Conservation (phyloP, 768 basidiomycete genomes). For the Cystofilobasidium macerans region DNA sequence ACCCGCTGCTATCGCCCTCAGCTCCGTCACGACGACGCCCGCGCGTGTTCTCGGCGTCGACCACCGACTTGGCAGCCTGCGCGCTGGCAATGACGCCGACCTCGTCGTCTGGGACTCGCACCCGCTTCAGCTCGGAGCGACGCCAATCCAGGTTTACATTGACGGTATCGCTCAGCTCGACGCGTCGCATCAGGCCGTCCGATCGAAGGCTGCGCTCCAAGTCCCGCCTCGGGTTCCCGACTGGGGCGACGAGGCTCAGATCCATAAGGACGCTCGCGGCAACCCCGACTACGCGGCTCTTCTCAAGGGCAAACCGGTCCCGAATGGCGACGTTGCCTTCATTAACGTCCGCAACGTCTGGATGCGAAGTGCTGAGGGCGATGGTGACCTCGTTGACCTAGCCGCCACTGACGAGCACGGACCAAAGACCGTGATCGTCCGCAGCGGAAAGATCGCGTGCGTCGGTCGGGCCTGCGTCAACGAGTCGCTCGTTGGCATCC, state of each 20-base stretch:
- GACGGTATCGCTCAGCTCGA: constrained; percentile 64
- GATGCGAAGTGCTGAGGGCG: constrained; percentile 31
- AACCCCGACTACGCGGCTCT: constrained; percentile 12
- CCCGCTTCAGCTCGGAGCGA: constrained; percentile 64
- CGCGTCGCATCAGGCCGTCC: constrained; percentile 45
- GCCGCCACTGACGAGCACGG: constrained; percentile 16
- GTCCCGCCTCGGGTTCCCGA: constrained; percentile 52
- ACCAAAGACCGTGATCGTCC: constrained; percentile 45
- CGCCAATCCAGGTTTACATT: constrained; percentile 70
- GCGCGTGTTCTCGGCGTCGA: constrained; percentile 60
- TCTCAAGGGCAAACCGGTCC: not conserved
- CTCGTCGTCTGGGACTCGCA: constrained; percentile 52
- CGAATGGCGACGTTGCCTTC: constrained; percentile 46
- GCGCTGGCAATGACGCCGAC: constrained; percentile 63
- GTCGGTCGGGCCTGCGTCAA: constrained; percentile 35
- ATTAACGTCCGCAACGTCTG: constrained; percentile 50
- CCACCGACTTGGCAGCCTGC: constrained; percentile 65
- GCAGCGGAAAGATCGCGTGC: constrained; percentile 50
- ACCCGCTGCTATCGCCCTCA: constrained; percentile 52
- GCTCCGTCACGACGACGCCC: constrained; percentile 42
- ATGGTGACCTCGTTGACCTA: constrained; percentile 23
- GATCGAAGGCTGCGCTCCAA: constrained; percentile 41
- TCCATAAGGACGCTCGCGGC: constrained; percentile 32
- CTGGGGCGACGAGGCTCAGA: constrained; percentile 55
- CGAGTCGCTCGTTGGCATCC: constrained; percentile 30